phyloP scores from a whole-genome alignment of 768 basidiomycete genomes.

The Rhizopogon roseolus region DNA sequence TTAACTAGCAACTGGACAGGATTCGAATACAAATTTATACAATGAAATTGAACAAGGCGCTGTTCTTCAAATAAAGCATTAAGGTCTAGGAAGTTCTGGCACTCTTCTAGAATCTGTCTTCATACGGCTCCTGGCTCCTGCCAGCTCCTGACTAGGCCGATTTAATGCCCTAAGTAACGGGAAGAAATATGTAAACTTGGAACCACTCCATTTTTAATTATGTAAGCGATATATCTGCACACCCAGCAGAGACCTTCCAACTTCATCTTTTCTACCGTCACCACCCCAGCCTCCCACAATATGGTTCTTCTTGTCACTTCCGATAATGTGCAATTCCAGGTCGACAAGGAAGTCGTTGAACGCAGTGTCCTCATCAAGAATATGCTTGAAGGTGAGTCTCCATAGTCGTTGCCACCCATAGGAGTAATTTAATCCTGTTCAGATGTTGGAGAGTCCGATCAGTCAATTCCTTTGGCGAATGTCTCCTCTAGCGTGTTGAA shows the following conservation, averaged over 20 bases:
- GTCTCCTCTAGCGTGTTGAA: slow-evolving; percentile 90
- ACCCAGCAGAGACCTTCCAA: neutral
- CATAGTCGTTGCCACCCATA: neutral
- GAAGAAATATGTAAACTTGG: no score
- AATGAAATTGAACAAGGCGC: neutral
- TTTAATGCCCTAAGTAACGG: no score
- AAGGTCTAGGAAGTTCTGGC: no score
- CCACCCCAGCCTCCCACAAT: slow-evolving; percentile 12
- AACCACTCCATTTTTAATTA: neutral
- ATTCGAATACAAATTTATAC: neutral
- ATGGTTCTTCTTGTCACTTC: slow-evolving; percentile 92
- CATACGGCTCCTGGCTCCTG: no score
- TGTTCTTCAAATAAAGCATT: no score
- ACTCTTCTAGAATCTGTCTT: no score
- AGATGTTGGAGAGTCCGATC: slow-evolving; percentile 95
- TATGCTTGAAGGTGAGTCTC: slow-evolving; percentile 87
- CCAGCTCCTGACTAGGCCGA: no score
- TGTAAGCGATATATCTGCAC: neutral
- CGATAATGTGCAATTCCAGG: slow-evolving; percentile 91
- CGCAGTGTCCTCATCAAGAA: slow-evolving; percentile 97
- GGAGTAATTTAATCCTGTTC: slow-evolving; percentile 5
- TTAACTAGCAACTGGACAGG: neutral
- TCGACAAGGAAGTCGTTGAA: slow-evolving; percentile 93
- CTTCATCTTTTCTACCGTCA: neutral
- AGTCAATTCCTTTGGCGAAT: slow-evolving; percentile 92